Evolutionary conservation across 352 stramenopile genomes (phyloP), one percentile per base, ranked within the genome.

Genomic region (Phytophthora boehmeriae): DNA sequence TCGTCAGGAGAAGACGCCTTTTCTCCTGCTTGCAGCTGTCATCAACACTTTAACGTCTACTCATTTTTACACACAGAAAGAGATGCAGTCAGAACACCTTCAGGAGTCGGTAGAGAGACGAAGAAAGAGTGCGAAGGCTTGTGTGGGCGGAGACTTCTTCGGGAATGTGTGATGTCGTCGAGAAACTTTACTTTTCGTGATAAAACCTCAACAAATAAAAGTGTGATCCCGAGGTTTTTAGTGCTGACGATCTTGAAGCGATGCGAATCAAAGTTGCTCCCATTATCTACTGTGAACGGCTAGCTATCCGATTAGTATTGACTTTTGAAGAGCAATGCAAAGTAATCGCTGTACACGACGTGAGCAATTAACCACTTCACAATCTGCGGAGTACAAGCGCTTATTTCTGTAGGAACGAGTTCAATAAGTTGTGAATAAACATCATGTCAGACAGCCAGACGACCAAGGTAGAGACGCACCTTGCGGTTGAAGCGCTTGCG

Each of bases 401-500:
- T 64, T 63, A 74, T 41, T 74, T 74, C 59, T 73, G 46, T 25
- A 62, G 8, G 22, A 28, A 20, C 36, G 47, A 5, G 6, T 8
- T 6, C 25, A 30, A 30, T 30, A 8, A 30, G 25, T 30, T 30
- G 25, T 30, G 25, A 30, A 30, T 30, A 30, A 8, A 30, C 25
- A 30, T 30, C 25, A 30, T 30, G 25, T n/a, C n/a, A n/a, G n/a
- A n/a, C 25, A 30, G 25, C 6, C 25, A 30, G 43, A 23, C 23
- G 5, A 32, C 2, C 42, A 48, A 39, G 34, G n/a, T 16, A 36
- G 30, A 23, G n/a, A 41, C 63, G 34, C 58, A 72, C 81, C 78
- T 93, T 93, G 76, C 78, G 77, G 32, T 68, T 74, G 10, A 75
- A 66, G 41, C 80, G 82, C 72, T 93, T 93, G 68, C 82, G 84